Conservation (phyloP, 2,329 filamentous ascomycete genomes). For the Chaetothyriales sp. region DNA sequence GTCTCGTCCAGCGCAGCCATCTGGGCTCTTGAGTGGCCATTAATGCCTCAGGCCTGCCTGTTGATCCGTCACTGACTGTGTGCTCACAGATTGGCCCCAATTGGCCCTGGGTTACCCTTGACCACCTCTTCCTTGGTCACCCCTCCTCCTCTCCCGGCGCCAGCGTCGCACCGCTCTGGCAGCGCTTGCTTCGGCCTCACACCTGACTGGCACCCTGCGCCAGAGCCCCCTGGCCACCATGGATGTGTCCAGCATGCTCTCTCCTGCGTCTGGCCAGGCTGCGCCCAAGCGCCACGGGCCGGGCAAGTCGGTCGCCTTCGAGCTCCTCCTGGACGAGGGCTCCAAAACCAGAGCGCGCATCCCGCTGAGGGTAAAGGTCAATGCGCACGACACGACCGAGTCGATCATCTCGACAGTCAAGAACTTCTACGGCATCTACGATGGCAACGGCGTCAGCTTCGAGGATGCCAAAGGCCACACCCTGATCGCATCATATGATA, state of each 20-base stretch:
- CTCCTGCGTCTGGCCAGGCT: not conserved
- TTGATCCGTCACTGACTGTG: not conserved
- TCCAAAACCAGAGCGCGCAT: slow-evolving; percentile 45
- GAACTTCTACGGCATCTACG: slow-evolving; percentile 96
- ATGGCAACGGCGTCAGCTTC: slow-evolving; percentile 79
- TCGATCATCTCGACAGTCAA: slow-evolving; percentile 97
- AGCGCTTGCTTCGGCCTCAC: not conserved
- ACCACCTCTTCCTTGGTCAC: not conserved
- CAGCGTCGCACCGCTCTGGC: not conserved
- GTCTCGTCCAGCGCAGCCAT: not conserved
- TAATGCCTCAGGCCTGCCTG: not conserved
- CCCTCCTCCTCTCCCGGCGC: not conserved
- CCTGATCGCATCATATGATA: slow-evolving; percentile 90
- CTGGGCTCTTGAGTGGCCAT: not conserved
- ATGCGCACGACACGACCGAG: slow-evolving; percentile 87
- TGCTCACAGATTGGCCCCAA: not conserved
- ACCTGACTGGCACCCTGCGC: not conserved
- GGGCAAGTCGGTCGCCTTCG: slow-evolving; percentile 49
- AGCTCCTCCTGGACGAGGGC: slow-evolving; percentile 44
- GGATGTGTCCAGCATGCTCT: not conserved
- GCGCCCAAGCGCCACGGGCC: slow-evolving; percentile 6
- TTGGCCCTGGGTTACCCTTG: not conserved
- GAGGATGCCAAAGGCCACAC: slow-evolving; percentile 81
- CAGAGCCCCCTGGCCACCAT: not conserved
- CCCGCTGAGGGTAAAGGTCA: slow-evolving; percentile 65